Evolutionary conservation across 2,329 filamentous ascomycete genomes (phyloP).

Genomic region (Aspergillus viridinutans): DNA sequence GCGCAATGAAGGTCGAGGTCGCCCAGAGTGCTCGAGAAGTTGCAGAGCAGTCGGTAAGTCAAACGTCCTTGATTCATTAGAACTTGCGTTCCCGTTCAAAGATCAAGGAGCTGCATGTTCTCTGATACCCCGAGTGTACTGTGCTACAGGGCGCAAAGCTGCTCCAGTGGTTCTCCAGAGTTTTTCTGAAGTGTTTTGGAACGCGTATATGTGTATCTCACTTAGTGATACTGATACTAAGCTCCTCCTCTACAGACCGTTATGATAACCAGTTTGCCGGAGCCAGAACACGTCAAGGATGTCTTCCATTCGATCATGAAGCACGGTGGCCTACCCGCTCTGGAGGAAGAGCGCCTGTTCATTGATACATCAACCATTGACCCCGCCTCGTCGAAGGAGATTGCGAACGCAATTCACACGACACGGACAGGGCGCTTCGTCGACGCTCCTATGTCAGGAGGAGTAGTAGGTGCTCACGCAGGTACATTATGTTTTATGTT

Average conservation of each 20-base stretch:
- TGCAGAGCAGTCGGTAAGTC: conserved; percentile 62
- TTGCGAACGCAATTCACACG: conserved; percentile 66
- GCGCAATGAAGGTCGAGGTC: conserved; percentile 50
- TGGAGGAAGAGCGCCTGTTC: conserved; percentile 66
- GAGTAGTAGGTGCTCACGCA: conserved; percentile 83
- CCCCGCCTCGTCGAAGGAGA: conserved; percentile 72
- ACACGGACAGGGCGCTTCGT: conserved; percentile 72
- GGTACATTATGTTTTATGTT: conserved; percentile 96
- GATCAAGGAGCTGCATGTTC: neutral
- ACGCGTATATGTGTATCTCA: neutral
- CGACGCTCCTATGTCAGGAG: conserved; percentile 95
- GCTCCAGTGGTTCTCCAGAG: no score
- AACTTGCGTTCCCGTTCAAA: neutral
- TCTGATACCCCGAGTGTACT: neutral
- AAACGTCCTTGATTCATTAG: neutral
- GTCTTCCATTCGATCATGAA: conserved; percentile 76
- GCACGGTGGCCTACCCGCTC: conserved; percentile 47
- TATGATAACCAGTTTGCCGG: conserved; percentile 83
- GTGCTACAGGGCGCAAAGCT: no score
- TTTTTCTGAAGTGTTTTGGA: no score
- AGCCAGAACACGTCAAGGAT: conserved; percentile 78
- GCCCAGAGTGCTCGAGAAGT: conserved; percentile 58
- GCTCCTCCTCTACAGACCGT: conserved; percentile 58
- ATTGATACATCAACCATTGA: conserved; percentile 98
- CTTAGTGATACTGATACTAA: conserved; percentile 5